Evolutionary conservation across 306 rosid genomes (phyloP).

Genomic region (Coriaria nepalensis): DNA sequence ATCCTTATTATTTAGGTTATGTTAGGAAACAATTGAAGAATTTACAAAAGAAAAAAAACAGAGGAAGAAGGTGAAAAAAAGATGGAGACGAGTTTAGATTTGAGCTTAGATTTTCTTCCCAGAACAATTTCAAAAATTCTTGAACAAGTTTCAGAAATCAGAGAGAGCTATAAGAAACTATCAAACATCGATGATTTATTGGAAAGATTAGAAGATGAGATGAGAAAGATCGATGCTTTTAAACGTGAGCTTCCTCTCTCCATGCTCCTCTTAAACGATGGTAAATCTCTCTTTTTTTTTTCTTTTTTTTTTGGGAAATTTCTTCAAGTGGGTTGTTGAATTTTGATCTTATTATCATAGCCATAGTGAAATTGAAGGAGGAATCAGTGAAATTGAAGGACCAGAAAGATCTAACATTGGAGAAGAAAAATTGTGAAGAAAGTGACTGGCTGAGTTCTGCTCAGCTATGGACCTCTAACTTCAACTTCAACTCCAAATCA

Average conservation of each 20-base stretch:
- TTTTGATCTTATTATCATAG: conserved; percentile 21
- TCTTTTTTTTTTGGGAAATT: neutral
- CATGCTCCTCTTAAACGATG: conserved; percentile 51
- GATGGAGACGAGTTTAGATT: conserved; percentile 54
- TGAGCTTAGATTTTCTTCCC: conserved; percentile 35
- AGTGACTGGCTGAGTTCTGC: conserved; percentile 40
- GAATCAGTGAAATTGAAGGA: conserved; percentile 28
- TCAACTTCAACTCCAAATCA: conserved; percentile 18
- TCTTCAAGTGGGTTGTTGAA: neutral
- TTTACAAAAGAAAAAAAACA: neutral
- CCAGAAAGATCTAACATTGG: conserved; percentile 28
- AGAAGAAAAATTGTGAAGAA: conserved; percentile 19
- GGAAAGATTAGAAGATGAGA: conserved; percentile 51
- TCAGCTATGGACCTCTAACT: conserved; percentile 49
- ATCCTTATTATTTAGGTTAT: too few relatives aligned
- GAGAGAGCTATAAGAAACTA: conserved; percentile 22
- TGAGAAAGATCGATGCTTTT: conserved; percentile 54
- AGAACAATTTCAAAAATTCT: conserved; percentile 42
- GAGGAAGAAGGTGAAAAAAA: neutral
- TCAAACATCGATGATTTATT: conserved; percentile 34
- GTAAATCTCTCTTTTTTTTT: conserved; percentile 20
- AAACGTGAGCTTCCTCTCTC: conserved; percentile 85
- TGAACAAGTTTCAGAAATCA: conserved; percentile 18
- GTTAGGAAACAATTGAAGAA: too few relatives aligned
- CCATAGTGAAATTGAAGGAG: conserved; percentile 47